Evolutionary conservation across 2,329 filamentous ascomycete genomes (phyloP), one percentile per base, ranked within the genome.

Genomic region (Talaromyces islandicus): DNA sequence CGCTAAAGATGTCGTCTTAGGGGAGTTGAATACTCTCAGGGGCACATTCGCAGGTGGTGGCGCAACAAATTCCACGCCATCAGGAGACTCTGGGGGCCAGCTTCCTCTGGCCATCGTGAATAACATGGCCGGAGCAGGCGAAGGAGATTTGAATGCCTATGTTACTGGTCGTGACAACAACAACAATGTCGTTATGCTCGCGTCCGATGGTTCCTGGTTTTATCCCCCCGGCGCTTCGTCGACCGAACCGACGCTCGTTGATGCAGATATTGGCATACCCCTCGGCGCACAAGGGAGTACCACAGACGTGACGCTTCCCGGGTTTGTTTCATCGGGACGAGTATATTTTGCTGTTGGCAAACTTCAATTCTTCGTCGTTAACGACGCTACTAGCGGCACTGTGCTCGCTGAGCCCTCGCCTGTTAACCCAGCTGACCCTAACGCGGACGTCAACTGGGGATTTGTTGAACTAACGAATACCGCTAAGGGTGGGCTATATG

Each of bases 381-480:
- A 24, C 17, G 62, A 61, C 17, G 70, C 62, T 5, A 64, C 67
- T 35, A 73, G 74, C 30, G 64, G 59, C 7, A 63, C 68, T 27
- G 66, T 64, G 17, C 67, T 84, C 1, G 81, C 84, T 9, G 77
- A 82, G 64, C 82, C 82, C 0, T 78, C 81, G 0, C 72, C 77
- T 11, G 73, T 72, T 14, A 80, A 79, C 65, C 69, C 76, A 0
- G 58, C 62, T 4, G 80, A 82, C 56, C 76, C 79, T 4, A 80
- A 74, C 30, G 69, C 76, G 0, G 71, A 68, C 2, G 66, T 79
- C 41, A 77, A 78, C 66, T 83, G 80, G 79, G 80, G 79, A 1
- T 83, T 82, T 58, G 72, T 81, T 24, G 81, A 83, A 65, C 68
- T 83, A 38, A 80, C 80, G 1, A 77, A 77, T 64, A 79, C 72